phyloP scores from a whole-genome alignment of 345 rosid species.

The Salix arbutifolia region DNA sequence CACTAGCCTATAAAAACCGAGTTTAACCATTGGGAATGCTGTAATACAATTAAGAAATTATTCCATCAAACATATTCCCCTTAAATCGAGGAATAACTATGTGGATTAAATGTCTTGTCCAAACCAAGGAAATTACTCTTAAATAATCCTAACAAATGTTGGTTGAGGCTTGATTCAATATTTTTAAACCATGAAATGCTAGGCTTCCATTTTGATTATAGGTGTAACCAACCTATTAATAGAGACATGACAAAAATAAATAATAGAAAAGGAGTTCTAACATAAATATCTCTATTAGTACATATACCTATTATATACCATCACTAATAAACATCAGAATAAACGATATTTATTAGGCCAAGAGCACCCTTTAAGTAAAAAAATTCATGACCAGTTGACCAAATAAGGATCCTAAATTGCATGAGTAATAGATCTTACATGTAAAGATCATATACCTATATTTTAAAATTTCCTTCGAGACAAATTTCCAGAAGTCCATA shows the following conservation, averaged over 20 bases:
- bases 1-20: not conserved
- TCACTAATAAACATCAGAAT: constrained; percentile 17
- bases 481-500: too few species aligned
- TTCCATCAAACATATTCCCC: not conserved
- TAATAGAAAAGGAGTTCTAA: not conserved
- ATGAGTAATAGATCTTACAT: constrained; percentile 10
- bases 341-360: constrained; percentile 6
- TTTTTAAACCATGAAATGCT: constrained; percentile 2
- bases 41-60: not conserved
- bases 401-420: constrained; percentile 11
- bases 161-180: not conserved
- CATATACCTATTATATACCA: constrained; percentile 9
- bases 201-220: constrained; percentile 6
- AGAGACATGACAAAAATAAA: too few species aligned
- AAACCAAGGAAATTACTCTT: not conserved
- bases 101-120: too few species aligned
- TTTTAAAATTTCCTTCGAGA: not conserved
- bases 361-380: constrained; percentile 7
- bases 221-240: not conserved
- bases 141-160: constrained; percentile 5
- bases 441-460: constrained; percentile 1
- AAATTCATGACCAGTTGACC: not conserved
- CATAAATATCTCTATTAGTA: constrained; percentile 15
- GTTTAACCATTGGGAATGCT: not conserved
- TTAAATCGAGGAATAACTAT: too few species aligned